Percentiles rank a stretch among this genome's conserved stretches.
phyloP scores from a whole-genome alignment of 2,329 filamentous ascomycete genomes.

The Paradendryphiella salina region DNA sequence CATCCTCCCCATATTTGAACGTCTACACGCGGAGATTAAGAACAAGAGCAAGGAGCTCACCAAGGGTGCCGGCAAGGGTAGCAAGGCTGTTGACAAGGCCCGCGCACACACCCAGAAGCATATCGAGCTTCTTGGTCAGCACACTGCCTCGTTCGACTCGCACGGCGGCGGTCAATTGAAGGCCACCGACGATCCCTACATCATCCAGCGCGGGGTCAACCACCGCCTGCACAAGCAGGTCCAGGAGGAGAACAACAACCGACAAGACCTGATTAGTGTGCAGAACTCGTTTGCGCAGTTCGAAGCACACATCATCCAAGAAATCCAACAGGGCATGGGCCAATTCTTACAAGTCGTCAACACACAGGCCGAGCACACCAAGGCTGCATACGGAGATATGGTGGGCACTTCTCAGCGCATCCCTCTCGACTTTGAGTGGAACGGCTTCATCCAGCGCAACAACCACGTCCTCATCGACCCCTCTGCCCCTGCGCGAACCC shows the following conservation, averaged over 20 bases:
- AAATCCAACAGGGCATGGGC: conserved; percentile 78
- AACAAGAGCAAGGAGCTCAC: conserved; percentile 89
- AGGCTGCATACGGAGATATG: conserved; percentile 82
- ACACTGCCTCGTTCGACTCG: conserved; percentile 79
- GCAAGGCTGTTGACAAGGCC: conserved; percentile 90
- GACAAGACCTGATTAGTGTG: conserved; percentile 86
- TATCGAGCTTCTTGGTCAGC: conserved; percentile 88
- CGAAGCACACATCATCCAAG: conserved; percentile 80
- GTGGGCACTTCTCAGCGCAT: conserved; percentile 75
- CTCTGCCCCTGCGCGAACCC: conserved; percentile 69
- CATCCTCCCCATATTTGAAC: conserved; percentile 84
- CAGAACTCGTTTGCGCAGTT: conserved; percentile 88
- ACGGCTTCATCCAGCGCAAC: conserved; percentile 75
- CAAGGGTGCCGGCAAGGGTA: conserved; percentile 76
- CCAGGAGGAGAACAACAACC: conserved; percentile 92
- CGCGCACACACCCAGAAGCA: conserved; percentile 88
- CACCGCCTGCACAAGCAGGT: conserved; percentile 89
- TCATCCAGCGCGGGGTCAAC: conserved; percentile 77
- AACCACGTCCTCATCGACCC: conserved; percentile 75
- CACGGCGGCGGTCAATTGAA: conserved; percentile 67
- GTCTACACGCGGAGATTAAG: conserved; percentile 95
- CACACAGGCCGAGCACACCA: conserved; percentile 79
- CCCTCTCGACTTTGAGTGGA: conserved; percentile 88
- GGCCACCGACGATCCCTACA: conserved; percentile 81
- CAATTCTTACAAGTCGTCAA: conserved; percentile 81